A percentile compares a stretch with the other conserved stretches of the same genome.
phyloP scores from a whole-genome alignment of 2,329 filamentous ascomycete species.

The Talaromyces marneffei region DNA sequence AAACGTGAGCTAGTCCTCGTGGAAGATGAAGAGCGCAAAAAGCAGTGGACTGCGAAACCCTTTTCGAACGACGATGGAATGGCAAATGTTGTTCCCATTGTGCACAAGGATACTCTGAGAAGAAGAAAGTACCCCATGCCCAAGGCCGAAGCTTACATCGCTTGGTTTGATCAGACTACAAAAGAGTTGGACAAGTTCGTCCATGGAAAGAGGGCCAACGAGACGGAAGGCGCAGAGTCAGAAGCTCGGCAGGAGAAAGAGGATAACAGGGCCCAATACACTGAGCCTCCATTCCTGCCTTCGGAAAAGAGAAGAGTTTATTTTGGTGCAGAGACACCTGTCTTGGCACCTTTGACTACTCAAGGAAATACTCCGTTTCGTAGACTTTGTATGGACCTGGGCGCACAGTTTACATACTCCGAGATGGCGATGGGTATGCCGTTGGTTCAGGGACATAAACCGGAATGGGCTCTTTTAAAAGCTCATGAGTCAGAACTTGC shows the following conservation, averaged over 20 bases:
- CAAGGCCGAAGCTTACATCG: conserved; percentile 67
- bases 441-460: conserved; percentile 79
- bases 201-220: conserved; percentile 40
- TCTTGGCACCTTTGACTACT: conserved; percentile 90
- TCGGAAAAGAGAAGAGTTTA: conserved; percentile 93
- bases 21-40: conserved; percentile 48
- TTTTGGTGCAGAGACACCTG: conserved; percentile 87
- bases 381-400: conserved; percentile 79
- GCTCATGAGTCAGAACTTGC: conserved; percentile 76
- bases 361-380: conserved; percentile 96
- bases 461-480: conserved; percentile 93
- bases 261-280: conserved; percentile 72
- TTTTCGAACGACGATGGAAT: conserved; percentile 52
- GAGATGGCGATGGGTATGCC: conserved; percentile 96
- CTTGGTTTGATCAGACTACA: conserved; percentile 68
- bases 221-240: conserved; percentile 19
- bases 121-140: conserved; percentile 66
- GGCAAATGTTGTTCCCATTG: conserved; percentile 66
- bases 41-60: conserved; percentile 24
- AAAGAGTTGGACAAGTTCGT: conserved; percentile 44
- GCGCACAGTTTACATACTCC: conserved; percentile 90
- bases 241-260: conserved; percentile 36
- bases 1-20: conserved; percentile 73
- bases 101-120: conserved; percentile 67
- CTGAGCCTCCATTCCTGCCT: conserved; percentile 79